phyloP scores from a whole-genome alignment of 2,329 filamentous ascomycete genomes.

The Paracoccidioides brasiliensis region DNA sequence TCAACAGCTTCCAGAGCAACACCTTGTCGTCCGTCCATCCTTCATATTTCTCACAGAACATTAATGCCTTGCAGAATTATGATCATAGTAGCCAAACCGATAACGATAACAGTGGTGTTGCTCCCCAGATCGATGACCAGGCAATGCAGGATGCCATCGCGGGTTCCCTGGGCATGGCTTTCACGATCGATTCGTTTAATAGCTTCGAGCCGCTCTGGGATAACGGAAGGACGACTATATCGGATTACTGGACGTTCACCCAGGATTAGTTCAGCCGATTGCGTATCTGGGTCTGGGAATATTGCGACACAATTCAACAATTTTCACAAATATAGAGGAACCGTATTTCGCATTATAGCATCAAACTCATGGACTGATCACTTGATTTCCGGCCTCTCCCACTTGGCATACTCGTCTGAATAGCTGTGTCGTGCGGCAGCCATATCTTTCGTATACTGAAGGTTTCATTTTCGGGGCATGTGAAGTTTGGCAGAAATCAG shows the following conservation, averaged over 20 bases:
- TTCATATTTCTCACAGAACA: neutral
- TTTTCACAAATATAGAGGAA: too few species aligned
- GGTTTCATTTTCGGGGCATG: too few species aligned
- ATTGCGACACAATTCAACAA: neutral
- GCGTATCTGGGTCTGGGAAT: neutral
- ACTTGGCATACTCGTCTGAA: too few species aligned
- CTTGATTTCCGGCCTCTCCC: too few species aligned
- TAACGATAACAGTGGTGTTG: neutral
- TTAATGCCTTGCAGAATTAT: neutral
- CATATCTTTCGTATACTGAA: too few species aligned
- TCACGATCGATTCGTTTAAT: conserved; percentile 2
- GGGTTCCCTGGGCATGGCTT: neutral
- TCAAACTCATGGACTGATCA: too few species aligned
- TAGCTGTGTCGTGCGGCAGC: too few species aligned
- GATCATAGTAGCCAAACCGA: neutral
- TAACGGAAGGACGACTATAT: neutral
- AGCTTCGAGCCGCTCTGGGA: neutral
- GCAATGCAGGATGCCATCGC: neutral
- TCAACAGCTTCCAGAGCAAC: conserved; percentile 6
- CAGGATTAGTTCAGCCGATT: neutral
- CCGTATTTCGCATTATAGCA: too few species aligned
- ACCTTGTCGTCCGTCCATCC: neutral
- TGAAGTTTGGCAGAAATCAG: too few species aligned
- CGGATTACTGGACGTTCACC: conserved; percentile 1
- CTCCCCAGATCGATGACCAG: neutral